These are phyloP conservation scores for Mortierella sp. DNA, from an alignment of 371 early-diverging fungal species.

Conservation along the genomic window DNA sequence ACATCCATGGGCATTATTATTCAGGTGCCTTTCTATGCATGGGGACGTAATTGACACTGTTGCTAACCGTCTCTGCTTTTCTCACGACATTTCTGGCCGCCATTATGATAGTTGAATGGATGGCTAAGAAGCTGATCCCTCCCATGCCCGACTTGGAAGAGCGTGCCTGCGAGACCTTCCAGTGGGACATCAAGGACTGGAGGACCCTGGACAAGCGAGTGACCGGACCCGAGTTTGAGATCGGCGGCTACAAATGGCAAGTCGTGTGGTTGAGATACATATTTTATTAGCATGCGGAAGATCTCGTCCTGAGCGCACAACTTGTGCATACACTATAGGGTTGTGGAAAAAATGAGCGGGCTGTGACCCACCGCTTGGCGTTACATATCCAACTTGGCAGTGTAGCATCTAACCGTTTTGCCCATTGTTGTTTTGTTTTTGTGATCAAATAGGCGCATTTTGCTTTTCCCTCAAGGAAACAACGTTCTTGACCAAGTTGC, in stretches of 20 bases:
- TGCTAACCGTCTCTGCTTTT: not conserved
- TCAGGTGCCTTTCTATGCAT: not conserved
- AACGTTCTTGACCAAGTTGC: constrained; percentile 77
- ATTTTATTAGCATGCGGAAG: not conserved
- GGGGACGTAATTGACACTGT: not conserved
- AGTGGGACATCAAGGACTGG: constrained; percentile 75
- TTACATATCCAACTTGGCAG: not conserved
- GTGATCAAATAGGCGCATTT: constrained; percentile 74
- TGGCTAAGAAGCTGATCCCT: constrained; percentile 47
- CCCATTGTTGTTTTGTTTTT: not conserved
- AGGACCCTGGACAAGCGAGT: constrained; percentile 62
- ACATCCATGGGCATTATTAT: not conserved
- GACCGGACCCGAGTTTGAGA: constrained; percentile 71
- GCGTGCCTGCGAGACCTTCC: constrained; percentile 63
- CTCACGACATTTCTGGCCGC: not conserved
- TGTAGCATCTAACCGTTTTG: not conserved
- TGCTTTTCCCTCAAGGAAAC: constrained; percentile 95
- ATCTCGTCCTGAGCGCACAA: not conserved
- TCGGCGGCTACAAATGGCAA: constrained; percentile 74
- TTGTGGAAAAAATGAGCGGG: not conserved
- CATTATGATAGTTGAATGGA: constrained; percentile 38
- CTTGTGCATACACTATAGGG: not conserved
- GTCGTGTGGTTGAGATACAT: constrained; percentile 2
- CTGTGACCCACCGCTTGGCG: not conserved
- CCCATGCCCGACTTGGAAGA: constrained; percentile 62